Evolutionary conservation across 352 stramenopile species (phyloP), one percentile per base, ranked within the genome.

Genomic region (Thraustochytrium sp.): DNA sequence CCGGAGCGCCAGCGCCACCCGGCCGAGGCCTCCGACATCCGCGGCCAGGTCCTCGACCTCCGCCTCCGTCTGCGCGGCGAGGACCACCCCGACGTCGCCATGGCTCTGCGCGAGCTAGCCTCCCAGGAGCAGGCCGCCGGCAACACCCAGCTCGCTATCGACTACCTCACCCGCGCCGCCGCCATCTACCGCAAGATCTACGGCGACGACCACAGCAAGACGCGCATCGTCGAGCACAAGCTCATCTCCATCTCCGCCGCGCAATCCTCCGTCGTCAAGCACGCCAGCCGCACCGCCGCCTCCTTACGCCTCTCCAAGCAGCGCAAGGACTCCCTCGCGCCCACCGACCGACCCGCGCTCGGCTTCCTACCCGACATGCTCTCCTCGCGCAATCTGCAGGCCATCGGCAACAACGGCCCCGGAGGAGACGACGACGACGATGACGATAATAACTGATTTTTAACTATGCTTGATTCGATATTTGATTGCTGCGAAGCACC

Each of bases 151-250:
- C 23, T 23, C 40, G 65, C 65, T 75, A 62, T 62, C 42, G 65
- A 77, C 29, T 38, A 77, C 65, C 49, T 62, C 65, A 77, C 29
- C 9, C 65, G 65, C 36, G 65, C 65, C 13, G 23, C 46, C 2
- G 49, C 42, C 18, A 77, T 77, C n/a, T 77, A 77, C 37, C 34
- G 65, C 65, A 77, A 77, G 49, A 36, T 77, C 18, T 77, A 62
- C 37, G 65, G 65, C 5, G 26, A 77, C 9, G 65, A 77, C 3
- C 59, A 72, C 40, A 72, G 59, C 59, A 72, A 72, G 40, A 72
- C 59, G 9, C 59, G n/a, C 2, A 21, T 44, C 36, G 59, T 72
- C 59, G 36, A 49, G 26, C 59, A 31, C 34, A 72, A 72, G 40
- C 34, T 72, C 8, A 4, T 72, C 16, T 44, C 40, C 21, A 44